phyloP scores from a whole-genome alignment of 2,329 filamentous ascomycete genomes.

The Phyllosticta citriasiana region DNA sequence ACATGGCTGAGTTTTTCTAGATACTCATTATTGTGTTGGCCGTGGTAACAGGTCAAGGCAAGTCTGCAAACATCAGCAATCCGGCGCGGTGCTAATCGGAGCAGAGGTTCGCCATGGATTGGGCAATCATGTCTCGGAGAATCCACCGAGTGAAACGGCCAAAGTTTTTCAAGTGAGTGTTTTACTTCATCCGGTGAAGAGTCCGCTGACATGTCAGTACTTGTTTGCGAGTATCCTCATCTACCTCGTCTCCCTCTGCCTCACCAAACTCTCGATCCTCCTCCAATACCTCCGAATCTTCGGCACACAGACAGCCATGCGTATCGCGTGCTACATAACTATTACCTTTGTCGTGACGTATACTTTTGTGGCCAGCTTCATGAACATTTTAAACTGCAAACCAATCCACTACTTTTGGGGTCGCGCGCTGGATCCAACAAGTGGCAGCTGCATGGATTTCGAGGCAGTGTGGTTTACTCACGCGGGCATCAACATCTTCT shows the following conservation, averaged over 20 bases:
- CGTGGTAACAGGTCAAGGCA: not conserved
- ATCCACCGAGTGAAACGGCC: not conserved
- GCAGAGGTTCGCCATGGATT: not conserved
- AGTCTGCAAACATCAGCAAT: not conserved
- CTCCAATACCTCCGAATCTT: slow-evolving; percentile 27
- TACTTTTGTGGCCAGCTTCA: slow-evolving; percentile 19
- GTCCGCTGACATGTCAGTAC: not conserved
- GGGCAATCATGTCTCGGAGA: not conserved
- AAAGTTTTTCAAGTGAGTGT: not conserved
- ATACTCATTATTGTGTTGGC: not conserved
- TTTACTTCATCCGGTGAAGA: not conserved
- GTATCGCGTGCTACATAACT: slow-evolving; percentile 16
- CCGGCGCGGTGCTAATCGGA: not conserved
- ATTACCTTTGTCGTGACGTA: slow-evolving; percentile 19
- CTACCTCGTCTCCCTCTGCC: slow-evolving; percentile 23
- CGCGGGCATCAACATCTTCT: slow-evolving; percentile 23
- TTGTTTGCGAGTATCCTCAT: slow-evolving; percentile 24
- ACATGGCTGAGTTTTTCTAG: not conserved
- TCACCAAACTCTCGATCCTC: slow-evolving; percentile 25
- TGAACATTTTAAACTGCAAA: slow-evolving; percentile 19
- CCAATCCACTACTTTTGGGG: slow-evolving; percentile 22
- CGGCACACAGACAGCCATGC: slow-evolving; percentile 15
- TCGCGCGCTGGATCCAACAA: not conserved
- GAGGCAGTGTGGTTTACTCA: slow-evolving; percentile 22
- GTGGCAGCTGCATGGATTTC: slow-evolving; percentile 17